Evolutionary conservation across 768 basidiomycete species (phyloP).

Genomic region (Russula foetens): DNA sequence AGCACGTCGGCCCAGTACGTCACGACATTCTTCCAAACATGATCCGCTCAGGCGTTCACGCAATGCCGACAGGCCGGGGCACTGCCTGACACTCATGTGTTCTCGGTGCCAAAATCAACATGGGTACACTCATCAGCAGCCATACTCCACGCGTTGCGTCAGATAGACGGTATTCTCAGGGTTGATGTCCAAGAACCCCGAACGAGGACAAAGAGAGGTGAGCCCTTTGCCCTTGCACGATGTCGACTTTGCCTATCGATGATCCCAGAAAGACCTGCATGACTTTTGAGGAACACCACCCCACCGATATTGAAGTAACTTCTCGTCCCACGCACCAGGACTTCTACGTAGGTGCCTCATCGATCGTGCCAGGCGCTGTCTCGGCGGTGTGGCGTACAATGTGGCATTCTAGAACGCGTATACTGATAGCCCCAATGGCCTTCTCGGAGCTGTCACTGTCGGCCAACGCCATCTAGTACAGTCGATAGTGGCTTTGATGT

Average conservation of each 20-base stretch:
- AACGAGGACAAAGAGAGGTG: conserved; percentile 14
- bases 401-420: neutral
- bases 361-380: neutral
- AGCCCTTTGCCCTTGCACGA: neutral
- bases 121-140: conserved; percentile 6
- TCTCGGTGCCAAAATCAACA: conserved; percentile 8
- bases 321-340: neutral
- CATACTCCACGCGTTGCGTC: conserved; percentile 10
- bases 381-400: neutral
- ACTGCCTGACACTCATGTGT: conserved; percentile 15
- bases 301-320: neutral
- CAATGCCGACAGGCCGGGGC: conserved; percentile 10
- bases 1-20: conserved; percentile 14
- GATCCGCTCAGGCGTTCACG: conserved; percentile 4
- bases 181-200: conserved; percentile 19
- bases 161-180: conserved; percentile 15
- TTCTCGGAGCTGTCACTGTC: neutral
- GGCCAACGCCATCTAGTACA: neutral
- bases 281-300: conserved; percentile 6
- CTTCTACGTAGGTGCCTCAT: neutral
- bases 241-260: neutral
- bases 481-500: too few species aligned
- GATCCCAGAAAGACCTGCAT: neutral
- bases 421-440: neutral
- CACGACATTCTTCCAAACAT: neutral